Evolutionary conservation across 164 flowering plant genomes (phyloP), one percentile per base, ranked within the genome.

Genomic region (Taxillus chinensis): DNA sequence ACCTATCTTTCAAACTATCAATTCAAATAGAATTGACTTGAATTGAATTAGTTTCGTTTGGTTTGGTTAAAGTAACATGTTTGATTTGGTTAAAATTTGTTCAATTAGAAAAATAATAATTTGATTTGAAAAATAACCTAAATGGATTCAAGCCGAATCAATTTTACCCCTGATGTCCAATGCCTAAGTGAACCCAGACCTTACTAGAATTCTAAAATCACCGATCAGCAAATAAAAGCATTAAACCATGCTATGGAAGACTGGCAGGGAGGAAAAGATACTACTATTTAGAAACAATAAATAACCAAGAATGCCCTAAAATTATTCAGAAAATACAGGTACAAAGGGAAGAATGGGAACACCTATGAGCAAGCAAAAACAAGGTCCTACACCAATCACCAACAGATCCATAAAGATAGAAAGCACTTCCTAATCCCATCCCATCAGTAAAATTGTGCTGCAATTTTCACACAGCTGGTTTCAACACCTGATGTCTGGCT

Each of bases 381-480:
- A 93, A 59, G 61, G 97, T 93, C 71, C 97, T 83, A 63, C 97
- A 93, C 99, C 99, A 93, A 41, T 96, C 99, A 46, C 97, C 97
- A 75, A 93, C 92, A 16, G 95, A 80, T 64, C 99, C 99, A 76
- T 93, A 74, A 45, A 93, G 88, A 62, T 90, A 75, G 70, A 93
- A 93, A 55, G 99, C 99, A 82, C 96, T 93, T 73, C 99, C 99
- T 68, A 93, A 71, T 68, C 96, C 99, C 90, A 93, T 85, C 55
- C 99, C 99, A 77, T 93, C 99, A 59, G 97, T 93, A 68, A 93
- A 93, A 78, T 93, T 93, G 73, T 93, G 97, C 99, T 93, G 97
- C 78, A 74, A 64, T 17, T 57, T 58, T 15, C 41, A 67, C 52
- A 64, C 41, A 27, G n/a, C n/a, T n/a, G n/a, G n/a, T n/a, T n/a